Base-by-base conservation (phyloP, 495 filamentous ascomycete genomes). In the Penicillium dipodomyicola region DNA sequence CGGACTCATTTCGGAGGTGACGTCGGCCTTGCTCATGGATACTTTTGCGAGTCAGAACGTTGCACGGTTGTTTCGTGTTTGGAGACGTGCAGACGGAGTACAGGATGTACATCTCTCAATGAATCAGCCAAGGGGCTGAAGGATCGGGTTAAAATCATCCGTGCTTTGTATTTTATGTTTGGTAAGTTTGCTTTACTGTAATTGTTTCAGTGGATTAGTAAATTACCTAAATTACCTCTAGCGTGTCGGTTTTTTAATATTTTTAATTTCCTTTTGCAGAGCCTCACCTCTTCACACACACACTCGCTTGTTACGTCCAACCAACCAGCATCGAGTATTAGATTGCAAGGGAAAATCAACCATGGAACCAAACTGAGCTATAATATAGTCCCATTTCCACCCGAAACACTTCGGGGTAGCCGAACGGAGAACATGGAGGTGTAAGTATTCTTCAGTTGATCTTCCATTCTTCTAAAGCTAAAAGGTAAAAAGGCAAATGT, bases 71-170 rank as follows among this genome's bases (percentile, higher is more conserved):
- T 19, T 30, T 17, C 27, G 15, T n/a, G 35, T 39, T 39, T 39
- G 35, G 33, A 39, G 11, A 39, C 14, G 33, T 37, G 33, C 33
- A 37, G 33, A 37, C 33, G 33, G 33, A 37, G 14, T 37, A 37
- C 30, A 33, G 10, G 10, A 7, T 17, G 43, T n/a, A 17, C 11
- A 17, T 46, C n/a, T 19, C 43, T n/a, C 22, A 17, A 14, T 32
- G 25, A 47, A 48, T 23, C 41, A 49, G n/a, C 33, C 2, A 39
- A 39, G 46, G n/a, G 17, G 44, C 44, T 49, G 29, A 49, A 49
- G 27, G 46, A 49, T 33, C 17, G 23, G 46, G 12, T 3, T 3
- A 33, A 33, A 33, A 32, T 15, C 6, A 30, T 17, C 39, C 3
- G 39, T 19, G 37, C 37, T 12, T 12, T 23, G 41, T 43, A 43